Evolutionary conservation across 305 asterid species (phyloP), one percentile per base, ranked within the genome.

Genomic region (Solanum hybrid): DNA sequence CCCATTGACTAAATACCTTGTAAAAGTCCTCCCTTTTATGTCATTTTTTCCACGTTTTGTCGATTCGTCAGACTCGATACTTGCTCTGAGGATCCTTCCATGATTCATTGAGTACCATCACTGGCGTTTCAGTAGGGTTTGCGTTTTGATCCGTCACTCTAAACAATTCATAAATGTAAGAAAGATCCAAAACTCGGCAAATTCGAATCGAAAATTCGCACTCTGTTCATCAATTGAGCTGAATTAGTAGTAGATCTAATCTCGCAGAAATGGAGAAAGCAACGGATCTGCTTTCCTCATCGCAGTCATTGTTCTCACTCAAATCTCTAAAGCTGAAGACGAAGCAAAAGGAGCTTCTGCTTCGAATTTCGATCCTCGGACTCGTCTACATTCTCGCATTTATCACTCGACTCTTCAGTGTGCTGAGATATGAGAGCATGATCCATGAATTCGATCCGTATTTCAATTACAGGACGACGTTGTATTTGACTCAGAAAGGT

Each of bases 401-500:
- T 92, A 95, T 97, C 29, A 92, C 98, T 18, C 95, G 99, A 11
- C 91, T 97, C 75, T 97, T 97, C 94, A 97, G 99, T 89, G 99
- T 97, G 84, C 86, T 97, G 91, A 96, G 99, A 73, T 97, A 97
- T 90, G 99, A 97, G 96, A 96, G 98, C 88, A 97, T 97, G 99
- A 97, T 97, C 97, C 99, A 97, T 92, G 99, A 97, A 95, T 97
- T 97, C 89, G 99, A 97, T 94, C 99, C 99, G 3, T 97, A 97
- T 91, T 97, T 97, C 95, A 97, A 97, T 91, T 97, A 97, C 92
- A 95, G 99, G 69, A 98, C 97, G 37, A 97, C 99, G n/a, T 97
- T 96, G 90, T 97, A 51, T 86, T 79, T 97, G 95, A 97, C 98
- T 51, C 91, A 91, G 89, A 95, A 97, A 61, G 99, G 98, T 5